Conservation (phyloP, 2,329 filamentous ascomycete genomes). For the Colletotrichum tofieldiae region DNA sequence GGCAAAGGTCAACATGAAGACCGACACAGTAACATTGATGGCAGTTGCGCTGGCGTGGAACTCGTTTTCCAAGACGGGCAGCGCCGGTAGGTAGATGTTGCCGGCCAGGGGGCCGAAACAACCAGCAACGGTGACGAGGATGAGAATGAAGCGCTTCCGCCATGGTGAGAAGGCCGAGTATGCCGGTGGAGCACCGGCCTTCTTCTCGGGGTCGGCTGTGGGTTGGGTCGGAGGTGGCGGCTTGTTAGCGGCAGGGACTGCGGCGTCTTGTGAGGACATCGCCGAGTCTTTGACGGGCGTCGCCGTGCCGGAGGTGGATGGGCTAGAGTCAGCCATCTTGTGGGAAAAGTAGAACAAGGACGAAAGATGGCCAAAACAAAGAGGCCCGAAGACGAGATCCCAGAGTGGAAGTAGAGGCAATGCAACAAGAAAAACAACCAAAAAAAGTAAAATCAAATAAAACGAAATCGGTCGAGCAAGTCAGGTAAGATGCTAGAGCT, state of each 20-base stretch:
- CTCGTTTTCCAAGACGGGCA: constrained; percentile 55
- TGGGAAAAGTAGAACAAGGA: neutral
- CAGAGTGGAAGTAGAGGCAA: neutral
- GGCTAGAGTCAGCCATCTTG: constrained; percentile 28
- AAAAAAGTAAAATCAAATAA: neutral
- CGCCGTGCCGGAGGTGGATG: constrained; percentile 23
- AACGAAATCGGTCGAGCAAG: neutral
- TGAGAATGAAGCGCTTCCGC: constrained; percentile 55
- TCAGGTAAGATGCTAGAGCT: neutral
- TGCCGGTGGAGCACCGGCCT: constrained; percentile 38
- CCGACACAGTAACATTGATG: constrained; percentile 61
- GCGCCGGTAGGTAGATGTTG: constrained; percentile 60
- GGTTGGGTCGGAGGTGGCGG: no score
- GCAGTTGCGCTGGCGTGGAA: constrained; percentile 54
- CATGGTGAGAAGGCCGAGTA: constrained; percentile 57
- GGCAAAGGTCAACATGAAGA: constrained; percentile 62
- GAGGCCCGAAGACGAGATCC: neutral
- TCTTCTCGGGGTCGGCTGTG: constrained; percentile 41
- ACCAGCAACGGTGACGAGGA: constrained; percentile 57
- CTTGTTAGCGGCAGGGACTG: constrained; percentile 3
- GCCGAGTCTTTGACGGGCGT: constrained; percentile 27
- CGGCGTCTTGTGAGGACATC: neutral
- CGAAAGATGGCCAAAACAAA: neutral
- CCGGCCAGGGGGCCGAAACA: constrained; percentile 61
- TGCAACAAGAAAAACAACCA: neutral